Base-by-base conservation (phyloP, 2,329 filamentous ascomycete genomes). In the Trichoderma harzianum region DNA sequence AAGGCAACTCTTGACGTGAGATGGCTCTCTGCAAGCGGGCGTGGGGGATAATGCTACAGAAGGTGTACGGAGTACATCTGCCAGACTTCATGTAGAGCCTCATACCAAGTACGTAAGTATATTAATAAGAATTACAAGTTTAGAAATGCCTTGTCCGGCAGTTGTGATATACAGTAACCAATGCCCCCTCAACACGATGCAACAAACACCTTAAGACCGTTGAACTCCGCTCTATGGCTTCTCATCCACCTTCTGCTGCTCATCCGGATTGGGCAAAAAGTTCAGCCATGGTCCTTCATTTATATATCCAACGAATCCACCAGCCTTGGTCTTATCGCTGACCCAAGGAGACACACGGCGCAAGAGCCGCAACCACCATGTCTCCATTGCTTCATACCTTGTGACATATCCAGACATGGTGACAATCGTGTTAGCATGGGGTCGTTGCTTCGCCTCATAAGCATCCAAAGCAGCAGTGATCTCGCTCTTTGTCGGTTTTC, bases 341-440 rank as follows among this genome's bases (percentile, higher is more conserved):
- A 69, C n/a, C 66, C 66, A 61, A 10, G 66, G 66, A n/a, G 66
- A 69, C 8, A 69, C 26, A 8, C 21, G 28, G n/a, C 66, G 66
- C 36, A 69, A 43, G n/a, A 61, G 12, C 66, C 66, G 61, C 55
- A 69, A 32, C 66, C 66, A 69, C 66, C 66, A 69, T 5, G 66
- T 69, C 36, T 69, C 66, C 66, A 69, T 69, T 2, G 66, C 55
- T 34, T 69, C 66, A 36, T 69, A 69, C 12, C 55, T 26, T 5
- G 66, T 69, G 12, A 69, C n/a, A 21, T 69, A 69, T 5, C 66
- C 39, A 7, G 66, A 69, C 55, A 69, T 61, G 26, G 36, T 61
- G 26, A 61, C 55, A 7, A 69, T 61, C 14, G 26, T 60, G 26
- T 69, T 61, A 1, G 66, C 66, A 61, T 69, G 66, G 3, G 66